Evolutionary conservation across 345 rosid species (phyloP), one percentile per base, ranked within the genome.

Genomic region (Pugionium dolabratum): DNA sequence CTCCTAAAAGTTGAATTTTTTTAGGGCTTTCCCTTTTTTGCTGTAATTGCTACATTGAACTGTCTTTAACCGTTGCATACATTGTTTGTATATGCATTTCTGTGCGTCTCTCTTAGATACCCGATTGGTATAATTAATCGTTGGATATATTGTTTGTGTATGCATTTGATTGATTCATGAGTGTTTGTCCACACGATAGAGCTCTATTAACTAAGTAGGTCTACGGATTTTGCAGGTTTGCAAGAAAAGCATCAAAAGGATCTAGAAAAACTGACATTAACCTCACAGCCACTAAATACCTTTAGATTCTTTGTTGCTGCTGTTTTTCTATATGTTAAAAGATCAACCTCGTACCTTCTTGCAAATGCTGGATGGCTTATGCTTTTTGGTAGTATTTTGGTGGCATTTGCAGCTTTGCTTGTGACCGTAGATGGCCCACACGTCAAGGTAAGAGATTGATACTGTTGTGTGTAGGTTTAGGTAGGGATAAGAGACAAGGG

Each of bases 241-340:
- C 72, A 53, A 46, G 75, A 75, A 59, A 75, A 59, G 72, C 79
- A 75, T 65, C 75, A 65, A 54, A 64, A 70, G 47, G 79, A 75
- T 64, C 75, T 75, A 50, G 75, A 75, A 29, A 75, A 69, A 49
- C 74, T 89, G 54, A 83, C 89, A 34, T 57, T 89, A 57, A 80
- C 84, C 9, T 68, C 82, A 1, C 96, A 89, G 72, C 95, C 98
- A 47, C 48, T 87, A 5, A 89, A 74, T 74, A 92, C 96, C 0
- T 71, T 83, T 50, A 89, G 79, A 78, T 77, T 81, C 39, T 92
- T 92, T 70, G 51, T 65, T 60, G 75, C 78, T 59, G 95, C 86
- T 67, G 71, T 84, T 70, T 54, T 79, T 45, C 82, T 80, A 27
- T 92, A 82, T 70, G 55, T 80, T 57, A 83, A 77, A 79, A 68